phyloP scores from a whole-genome alignment of 495 filamentous ascomycete genomes.

The Neurospora sp. region DNA sequence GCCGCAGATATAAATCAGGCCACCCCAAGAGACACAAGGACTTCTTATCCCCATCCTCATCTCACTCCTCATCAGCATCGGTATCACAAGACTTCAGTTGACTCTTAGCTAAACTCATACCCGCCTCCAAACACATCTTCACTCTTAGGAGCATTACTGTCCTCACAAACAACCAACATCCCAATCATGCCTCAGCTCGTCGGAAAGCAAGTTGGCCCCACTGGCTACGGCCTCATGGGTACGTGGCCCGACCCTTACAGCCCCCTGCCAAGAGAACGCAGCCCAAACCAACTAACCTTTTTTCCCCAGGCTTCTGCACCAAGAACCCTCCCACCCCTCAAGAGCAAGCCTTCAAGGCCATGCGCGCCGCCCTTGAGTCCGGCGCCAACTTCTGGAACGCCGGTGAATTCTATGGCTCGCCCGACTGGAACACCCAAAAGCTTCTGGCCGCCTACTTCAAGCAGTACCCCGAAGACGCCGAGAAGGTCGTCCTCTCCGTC shows the following conservation, averaged over 20 bases:
- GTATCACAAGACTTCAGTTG: background rate
- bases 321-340: background rate
- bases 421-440: conserved; percentile 52
- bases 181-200: conserved; percentile 30
- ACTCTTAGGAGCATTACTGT: background rate
- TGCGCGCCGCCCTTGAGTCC: conserved; percentile 51
- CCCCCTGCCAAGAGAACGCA: background rate
- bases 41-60: background rate
- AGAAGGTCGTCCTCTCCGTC: conserved; percentile 54
- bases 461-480: conserved; percentile 54
- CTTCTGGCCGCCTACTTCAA: conserved; percentile 56
- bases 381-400: conserved; percentile 69
- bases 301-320: background rate
- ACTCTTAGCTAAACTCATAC: background rate
- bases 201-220: conserved; percentile 39
- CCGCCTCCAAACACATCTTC: background rate
- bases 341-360: conserved; percentile 45
- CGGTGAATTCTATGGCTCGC: conserved; percentile 67
- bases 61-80: background rate
- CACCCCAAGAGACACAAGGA: background rate
- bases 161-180: background rate
- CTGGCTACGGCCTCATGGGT: conserved; percentile 46
- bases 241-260: background rate
- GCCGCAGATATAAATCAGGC: background rate
- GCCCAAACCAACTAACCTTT: background rate